These are phyloP conservation scores for Alloteropsis semialata DNA, from an alignment of 176 grass and related monocot genomes.

Conservation along the genomic window DNA sequence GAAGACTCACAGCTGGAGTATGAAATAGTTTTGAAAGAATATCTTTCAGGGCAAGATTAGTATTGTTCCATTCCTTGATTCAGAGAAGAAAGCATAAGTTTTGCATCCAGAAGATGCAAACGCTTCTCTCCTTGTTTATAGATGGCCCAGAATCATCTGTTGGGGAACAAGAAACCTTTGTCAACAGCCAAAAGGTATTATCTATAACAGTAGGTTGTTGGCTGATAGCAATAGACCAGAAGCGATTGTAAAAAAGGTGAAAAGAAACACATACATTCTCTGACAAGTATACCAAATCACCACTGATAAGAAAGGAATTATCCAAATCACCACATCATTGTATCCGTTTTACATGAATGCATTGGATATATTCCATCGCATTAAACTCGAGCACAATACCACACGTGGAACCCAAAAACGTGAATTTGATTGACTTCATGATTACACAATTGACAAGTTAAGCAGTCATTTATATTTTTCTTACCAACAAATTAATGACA, in stretches of 20 bases:
- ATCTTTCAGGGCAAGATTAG: slow-evolving; percentile 33
- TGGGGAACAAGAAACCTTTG: slow-evolving; percentile 23
- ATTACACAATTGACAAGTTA: no score
- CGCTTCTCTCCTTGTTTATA: slow-evolving; percentile 6
- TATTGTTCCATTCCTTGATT: slow-evolving; percentile 35
- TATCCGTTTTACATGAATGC: no score
- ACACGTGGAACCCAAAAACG: no score
- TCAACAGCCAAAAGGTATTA: not conserved
- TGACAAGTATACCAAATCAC: not conserved
- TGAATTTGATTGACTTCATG: no score
- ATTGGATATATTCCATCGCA: no score
- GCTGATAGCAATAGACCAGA: not conserved
- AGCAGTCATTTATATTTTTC: no score
- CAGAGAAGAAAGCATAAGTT: slow-evolving; percentile 43
- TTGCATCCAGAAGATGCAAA: slow-evolving; percentile 46
- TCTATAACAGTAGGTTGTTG: no score
- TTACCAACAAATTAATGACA: no score
- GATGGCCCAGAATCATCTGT: slow-evolving; percentile 5
- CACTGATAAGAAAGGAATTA: no score
- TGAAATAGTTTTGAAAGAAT: not conserved
- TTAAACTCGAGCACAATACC: no score
- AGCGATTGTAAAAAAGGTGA: not conserved
- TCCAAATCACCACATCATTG: no score
- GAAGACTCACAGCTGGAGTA: not conserved
- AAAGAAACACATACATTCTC: not conserved